Evolutionary conservation across 2,329 filamentous ascomycete genomes (phyloP), one percentile per base, ranked within the genome.

Genomic region (Juglanconis sp.): DNA sequence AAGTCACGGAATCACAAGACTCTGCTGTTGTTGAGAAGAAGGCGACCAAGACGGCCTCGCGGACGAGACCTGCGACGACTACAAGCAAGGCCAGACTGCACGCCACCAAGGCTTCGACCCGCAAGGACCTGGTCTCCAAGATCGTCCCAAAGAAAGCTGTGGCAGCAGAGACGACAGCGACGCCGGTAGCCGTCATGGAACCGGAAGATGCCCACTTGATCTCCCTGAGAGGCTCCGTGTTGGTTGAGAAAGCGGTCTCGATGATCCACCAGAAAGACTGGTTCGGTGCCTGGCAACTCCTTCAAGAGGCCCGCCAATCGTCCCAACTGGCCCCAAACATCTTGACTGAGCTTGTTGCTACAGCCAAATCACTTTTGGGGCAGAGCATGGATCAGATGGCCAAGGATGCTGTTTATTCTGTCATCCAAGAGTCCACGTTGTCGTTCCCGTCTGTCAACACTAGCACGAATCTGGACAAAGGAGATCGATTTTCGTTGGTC

Each of bases 401-500:
- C 11, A 82, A 84, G 4, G 91, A 96, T 72, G 88, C 93, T 3
- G 89, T 95, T 3, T 96, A 94, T 72, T 96, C 91, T 17, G 90
- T 94, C 9, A 83, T 98, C 15, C 91, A 94, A 50, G 95, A 99
- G 68, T 97, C 95, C 0, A 96, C 92, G 0, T 87, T 97, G 32
- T 96, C 92, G 0, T 89, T 94, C 62, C 92, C 93, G 1, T 87
- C 91, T 0, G 79, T 94, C 42, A 76, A 77, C 31, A 69, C 72
- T 64, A 71, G 74, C 63, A 60, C 69, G 15, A 61, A 66, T 34
- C 67, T 75, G 32, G 81, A 81, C 38, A 76, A 75, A 62, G 67
- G 71, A 10, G 75, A 79, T 48, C 72, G 73, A 35, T 64, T 70
- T 30, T 74, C 74, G 2, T 60, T 73, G 4, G 65, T 65, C 4